phyloP scores from a whole-genome alignment of 2,329 filamentous ascomycete species.

The Talaromyces sp. region DNA sequence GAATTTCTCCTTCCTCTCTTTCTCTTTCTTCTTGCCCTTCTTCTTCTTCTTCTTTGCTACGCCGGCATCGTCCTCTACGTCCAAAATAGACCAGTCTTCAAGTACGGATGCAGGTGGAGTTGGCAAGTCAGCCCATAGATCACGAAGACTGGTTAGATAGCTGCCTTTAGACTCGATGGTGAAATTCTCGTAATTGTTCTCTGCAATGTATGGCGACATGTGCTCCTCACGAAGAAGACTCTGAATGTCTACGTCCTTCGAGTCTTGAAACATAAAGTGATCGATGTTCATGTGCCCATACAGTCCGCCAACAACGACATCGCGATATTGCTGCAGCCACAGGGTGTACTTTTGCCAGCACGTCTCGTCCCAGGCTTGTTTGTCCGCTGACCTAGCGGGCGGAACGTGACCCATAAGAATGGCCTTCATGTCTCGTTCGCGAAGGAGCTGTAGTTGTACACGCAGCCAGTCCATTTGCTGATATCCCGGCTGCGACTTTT shows the following conservation, averaged over 20 bases:
- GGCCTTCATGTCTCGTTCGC: conserved; percentile 82
- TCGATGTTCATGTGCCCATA: conserved; percentile 99
- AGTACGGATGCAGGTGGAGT: conserved; percentile 40
- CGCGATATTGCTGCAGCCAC: conserved; percentile 85
- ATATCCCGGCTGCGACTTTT: conserved; percentile 78
- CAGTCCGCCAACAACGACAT: conserved; percentile 73
- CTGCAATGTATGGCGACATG: conserved; percentile 18
- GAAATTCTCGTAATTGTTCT: conserved; percentile 48
- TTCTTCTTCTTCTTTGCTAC: conserved; percentile 47
- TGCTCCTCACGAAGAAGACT: conserved; percentile 28
- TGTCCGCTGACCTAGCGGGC: conserved; percentile 78
- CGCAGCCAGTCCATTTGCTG: conserved; percentile 96
- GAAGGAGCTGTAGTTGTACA: conserved; percentile 78
- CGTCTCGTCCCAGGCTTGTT: conserved; percentile 89
- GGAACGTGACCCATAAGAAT: conserved; percentile 94
- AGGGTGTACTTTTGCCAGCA: conserved; percentile 98
- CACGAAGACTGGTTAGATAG: conserved; percentile 74
- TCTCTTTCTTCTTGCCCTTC: conserved; percentile 19
- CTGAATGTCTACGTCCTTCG: conserved; percentile 66
- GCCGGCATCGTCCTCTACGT: conserved; percentile 33
- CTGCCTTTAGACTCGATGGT: conserved; percentile 65
- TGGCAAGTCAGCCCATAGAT: conserved; percentile 74
- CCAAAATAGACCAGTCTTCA: conserved; percentile 24
- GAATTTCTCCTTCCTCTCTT: conserved; percentile 51
- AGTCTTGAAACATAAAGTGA: conserved; percentile 91